Conservation (phyloP, 1,284 basidiomycete genomes). For the Boletellus deceptivus region DNA sequence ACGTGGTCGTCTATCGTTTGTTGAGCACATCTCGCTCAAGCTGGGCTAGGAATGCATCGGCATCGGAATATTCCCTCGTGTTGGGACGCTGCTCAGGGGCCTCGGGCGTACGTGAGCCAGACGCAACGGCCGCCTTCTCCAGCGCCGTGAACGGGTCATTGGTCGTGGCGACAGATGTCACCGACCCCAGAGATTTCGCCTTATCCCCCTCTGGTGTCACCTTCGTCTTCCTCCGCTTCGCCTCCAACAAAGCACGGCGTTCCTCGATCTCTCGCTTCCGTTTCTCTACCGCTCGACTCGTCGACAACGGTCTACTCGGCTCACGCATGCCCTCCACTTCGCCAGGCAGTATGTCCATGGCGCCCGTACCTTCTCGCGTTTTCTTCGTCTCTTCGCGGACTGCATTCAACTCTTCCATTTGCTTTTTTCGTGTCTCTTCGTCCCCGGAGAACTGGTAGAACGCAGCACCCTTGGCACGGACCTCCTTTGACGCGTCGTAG, state of each 20-base stretch:
- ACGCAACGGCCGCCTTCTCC: slow-evolving; percentile 38
- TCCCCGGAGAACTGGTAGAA: slow-evolving; percentile 88
- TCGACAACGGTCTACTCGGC: slow-evolving; percentile 24
- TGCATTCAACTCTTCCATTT: slow-evolving; percentile 77
- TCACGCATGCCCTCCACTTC: slow-evolving; percentile 65
- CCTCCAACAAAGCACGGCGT: slow-evolving; percentile 71
- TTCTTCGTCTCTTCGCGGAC: slow-evolving; percentile 71
- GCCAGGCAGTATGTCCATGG: slow-evolving; percentile 56
- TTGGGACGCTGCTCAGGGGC: slow-evolving; percentile 10
- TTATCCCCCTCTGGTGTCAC: slow-evolving; percentile 30
- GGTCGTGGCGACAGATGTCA: slow-evolving; percentile 10
- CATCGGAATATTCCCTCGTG: slow-evolving; percentile 32
- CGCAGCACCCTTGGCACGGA: slow-evolving; percentile 84
- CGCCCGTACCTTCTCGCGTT: slow-evolving; percentile 57
- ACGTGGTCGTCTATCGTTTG: slow-evolving; percentile 10
- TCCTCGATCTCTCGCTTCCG: slow-evolving; percentile 79
- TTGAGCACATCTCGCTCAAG: slow-evolving; percentile 49
- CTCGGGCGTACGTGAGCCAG: slow-evolving; percentile 10
- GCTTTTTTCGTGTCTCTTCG: slow-evolving; percentile 66
- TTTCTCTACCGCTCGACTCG: slow-evolving; percentile 72
- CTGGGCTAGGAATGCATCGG: slow-evolving; percentile 63
- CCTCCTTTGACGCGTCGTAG: slow-evolving; percentile 81
- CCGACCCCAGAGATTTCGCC: slow-evolving; percentile 2
- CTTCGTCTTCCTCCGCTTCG: slow-evolving; percentile 66
- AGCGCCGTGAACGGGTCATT: slow-evolving; percentile 51